phyloP scores from a whole-genome alignment of 2,329 filamentous ascomycete genomes.

The Hypoxylon sp. region DNA sequence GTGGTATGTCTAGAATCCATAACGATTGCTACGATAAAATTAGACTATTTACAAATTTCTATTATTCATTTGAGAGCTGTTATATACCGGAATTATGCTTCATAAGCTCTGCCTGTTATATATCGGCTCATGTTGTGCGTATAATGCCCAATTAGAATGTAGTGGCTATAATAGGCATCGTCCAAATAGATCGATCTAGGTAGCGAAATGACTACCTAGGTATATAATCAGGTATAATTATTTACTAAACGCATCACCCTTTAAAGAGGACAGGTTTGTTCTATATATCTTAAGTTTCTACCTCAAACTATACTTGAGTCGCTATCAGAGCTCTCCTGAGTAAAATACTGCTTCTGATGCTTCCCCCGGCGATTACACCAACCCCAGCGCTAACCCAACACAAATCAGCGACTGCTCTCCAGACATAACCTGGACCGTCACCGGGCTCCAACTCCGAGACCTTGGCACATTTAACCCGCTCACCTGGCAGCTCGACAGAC shows the following conservation, averaged over 20 bases:
- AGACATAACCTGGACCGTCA: not conserved
- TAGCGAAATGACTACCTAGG: not conserved
- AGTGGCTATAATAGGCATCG: not conserved
- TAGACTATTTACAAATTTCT: not conserved
- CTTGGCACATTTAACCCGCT: not conserved
- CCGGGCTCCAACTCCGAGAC: not conserved
- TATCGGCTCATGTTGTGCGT: not conserved
- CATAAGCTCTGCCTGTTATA: not conserved
- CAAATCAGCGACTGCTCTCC: not conserved
- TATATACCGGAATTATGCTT: not conserved
- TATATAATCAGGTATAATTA: not conserved
- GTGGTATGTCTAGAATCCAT: not conserved
- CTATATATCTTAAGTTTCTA: not conserved
- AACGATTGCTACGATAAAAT: not conserved
- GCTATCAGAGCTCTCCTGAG: not conserved
- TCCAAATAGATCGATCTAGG: not conserved
- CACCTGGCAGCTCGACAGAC: conserved; percentile 1
- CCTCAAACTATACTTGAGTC: not conserved
- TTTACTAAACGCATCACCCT: not conserved
- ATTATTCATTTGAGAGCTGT: too few relatives aligned
- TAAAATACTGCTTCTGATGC: not conserved
- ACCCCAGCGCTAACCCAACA: not conserved
- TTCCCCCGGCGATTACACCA: not conserved
- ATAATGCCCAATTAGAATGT: not conserved
- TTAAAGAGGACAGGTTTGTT: not conserved